Evolutionary conservation across 345 rosid genomes (phyloP).

Genomic region (Rhodamnia argentea): DNA sequence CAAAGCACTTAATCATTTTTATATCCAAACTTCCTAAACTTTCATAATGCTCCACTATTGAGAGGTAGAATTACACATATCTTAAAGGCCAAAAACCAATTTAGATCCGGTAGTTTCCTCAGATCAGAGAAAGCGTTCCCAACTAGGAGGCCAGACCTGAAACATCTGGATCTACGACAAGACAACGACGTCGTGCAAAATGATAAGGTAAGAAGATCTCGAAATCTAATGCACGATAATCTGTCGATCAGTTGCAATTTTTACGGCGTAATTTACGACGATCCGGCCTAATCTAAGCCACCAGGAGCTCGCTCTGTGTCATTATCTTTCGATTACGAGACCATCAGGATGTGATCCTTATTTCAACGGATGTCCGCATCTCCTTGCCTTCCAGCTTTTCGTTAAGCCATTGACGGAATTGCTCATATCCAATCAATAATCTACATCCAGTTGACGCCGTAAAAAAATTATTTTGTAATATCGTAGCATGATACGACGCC

Average conservation of each 20-base stretch:
- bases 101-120: background rate
- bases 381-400: too few relatives aligned
- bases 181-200: background rate
- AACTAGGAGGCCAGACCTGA: background rate
- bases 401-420: too few relatives aligned
- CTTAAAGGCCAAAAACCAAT: too few relatives aligned
- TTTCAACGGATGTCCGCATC: too few relatives aligned
- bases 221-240: background rate
- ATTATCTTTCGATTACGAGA: too few relatives aligned
- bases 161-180: background rate
- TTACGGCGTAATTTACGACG: accelerated
- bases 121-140: background rate
- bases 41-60: background rate
- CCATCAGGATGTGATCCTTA: too few relatives aligned
- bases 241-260: background rate
- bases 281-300: too few relatives aligned
- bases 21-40: background rate
- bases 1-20: background rate
- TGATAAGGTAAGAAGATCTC: background rate
- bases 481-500: background rate
- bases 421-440: too few relatives aligned
- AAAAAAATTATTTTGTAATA: background rate
- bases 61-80: background rate
- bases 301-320: too few relatives aligned
- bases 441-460: accelerated